phyloP scores from a whole-genome alignment of 2,329 filamentous ascomycete species.

The Cladophialophora carrionii region DNA sequence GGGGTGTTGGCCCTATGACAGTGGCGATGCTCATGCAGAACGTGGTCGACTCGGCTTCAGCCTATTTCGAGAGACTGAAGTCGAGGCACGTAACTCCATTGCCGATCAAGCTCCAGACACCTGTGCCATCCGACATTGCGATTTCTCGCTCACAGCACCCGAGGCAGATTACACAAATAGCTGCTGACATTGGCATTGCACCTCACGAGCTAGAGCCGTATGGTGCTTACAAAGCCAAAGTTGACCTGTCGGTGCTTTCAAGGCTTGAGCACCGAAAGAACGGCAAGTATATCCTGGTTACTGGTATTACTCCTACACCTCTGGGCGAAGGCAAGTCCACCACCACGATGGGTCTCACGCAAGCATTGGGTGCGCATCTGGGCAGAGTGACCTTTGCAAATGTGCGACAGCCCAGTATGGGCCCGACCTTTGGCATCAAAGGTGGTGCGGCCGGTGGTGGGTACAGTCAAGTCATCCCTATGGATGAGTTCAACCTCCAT shows the following conservation, averaged over 20 bases:
- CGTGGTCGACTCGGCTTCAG: conserved; percentile 81
- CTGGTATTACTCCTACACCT: conserved; percentile 94
- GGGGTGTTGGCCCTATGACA: conserved; percentile 97
- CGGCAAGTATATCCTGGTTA: conserved; percentile 88
- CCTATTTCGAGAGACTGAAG: conserved; percentile 82
- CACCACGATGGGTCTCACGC: conserved; percentile 91
- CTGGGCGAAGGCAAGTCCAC: conserved; percentile 98
- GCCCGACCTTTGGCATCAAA: conserved; percentile 98
- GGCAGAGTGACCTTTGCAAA: conserved; percentile 91
- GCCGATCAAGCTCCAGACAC: conserved; percentile 75
- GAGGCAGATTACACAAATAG: conserved; percentile 86
- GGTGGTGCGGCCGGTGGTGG: conserved; percentile 95
- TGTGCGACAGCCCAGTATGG: conserved; percentile 94
- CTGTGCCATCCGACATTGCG: conserved; percentile 94
- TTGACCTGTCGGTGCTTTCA: conserved; percentile 79
- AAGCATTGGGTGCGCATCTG: conserved; percentile 87
- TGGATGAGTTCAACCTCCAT: conserved; percentile 99
- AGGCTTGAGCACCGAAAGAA: conserved; percentile 84
- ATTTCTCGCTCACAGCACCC: conserved; percentile 86
- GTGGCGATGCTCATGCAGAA: conserved; percentile 98
- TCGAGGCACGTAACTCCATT: conserved; percentile 77
- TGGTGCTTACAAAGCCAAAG: conserved; percentile 93
- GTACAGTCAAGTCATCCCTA: conserved; percentile 98
- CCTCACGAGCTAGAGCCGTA: conserved; percentile 91
- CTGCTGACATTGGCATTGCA: conserved; percentile 83